Conservation (phyloP, 768 basidiomycete genomes). For the Gyrodon lividus region DNA sequence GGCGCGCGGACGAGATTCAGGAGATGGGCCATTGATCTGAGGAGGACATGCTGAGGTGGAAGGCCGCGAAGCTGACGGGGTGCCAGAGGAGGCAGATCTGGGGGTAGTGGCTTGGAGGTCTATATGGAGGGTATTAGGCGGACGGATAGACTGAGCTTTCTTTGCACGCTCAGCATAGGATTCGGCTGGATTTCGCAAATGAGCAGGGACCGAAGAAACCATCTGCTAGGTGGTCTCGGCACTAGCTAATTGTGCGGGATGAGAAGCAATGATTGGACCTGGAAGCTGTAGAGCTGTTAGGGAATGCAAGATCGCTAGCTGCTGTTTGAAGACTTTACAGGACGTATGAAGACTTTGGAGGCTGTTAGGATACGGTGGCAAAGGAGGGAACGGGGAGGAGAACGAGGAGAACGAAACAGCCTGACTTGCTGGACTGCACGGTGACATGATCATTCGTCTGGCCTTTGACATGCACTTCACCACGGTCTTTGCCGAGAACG, state of each 20-base stretch:
- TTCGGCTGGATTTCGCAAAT: constrained; percentile 39
- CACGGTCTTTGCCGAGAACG: background rate
- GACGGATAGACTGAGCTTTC: constrained; percentile 42
- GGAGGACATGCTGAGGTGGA: constrained; percentile 8
- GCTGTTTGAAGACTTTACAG: background rate
- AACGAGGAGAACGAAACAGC: constrained; percentile 6
- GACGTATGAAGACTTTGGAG: background rate
- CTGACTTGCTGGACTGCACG: background rate
- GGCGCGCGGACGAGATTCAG: background rate
- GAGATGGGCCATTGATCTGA: background rate
- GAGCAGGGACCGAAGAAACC: constrained; percentile 30
- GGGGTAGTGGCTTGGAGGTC: background rate
- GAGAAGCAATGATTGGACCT: background rate
- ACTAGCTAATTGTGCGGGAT: background rate
- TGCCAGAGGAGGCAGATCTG: background rate
- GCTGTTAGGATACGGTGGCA: background rate
- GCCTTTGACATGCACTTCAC: background rate
- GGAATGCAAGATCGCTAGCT: background rate
- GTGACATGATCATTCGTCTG: background rate
- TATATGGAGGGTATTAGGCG: constrained; percentile 16
- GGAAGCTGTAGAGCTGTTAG: background rate
- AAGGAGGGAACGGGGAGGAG: background rate
- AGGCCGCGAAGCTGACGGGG: background rate
- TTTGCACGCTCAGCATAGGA: constrained; percentile 60
- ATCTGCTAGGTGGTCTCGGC: constrained; percentile 12